phyloP scores from a whole-genome alignment of 331 rosid species.

The Prunus yedoensis region DNA sequence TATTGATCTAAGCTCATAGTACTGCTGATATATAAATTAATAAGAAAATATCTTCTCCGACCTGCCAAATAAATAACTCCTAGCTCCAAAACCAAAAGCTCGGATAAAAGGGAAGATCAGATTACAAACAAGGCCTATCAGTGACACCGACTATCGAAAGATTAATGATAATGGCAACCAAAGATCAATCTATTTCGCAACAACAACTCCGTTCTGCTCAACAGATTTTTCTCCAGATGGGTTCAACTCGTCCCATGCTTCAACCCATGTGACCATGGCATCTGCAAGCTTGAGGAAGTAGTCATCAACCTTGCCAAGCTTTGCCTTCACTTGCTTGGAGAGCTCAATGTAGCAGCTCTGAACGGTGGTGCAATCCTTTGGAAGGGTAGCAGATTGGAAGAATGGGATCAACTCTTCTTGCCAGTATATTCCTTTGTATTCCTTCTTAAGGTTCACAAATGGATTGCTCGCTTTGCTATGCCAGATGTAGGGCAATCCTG shows the following conservation, averaged over 20 bases:
- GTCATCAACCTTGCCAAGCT: too few species aligned
- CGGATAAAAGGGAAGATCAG: constrained; percentile 12
- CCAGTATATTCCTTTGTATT: constrained; percentile 61
- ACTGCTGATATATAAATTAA: background rate
- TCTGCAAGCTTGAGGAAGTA: constrained; percentile 39
- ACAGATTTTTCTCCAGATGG: constrained; percentile 35
- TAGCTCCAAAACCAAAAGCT: constrained; percentile 17
- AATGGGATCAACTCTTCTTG: constrained; percentile 56
- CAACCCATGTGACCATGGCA: constrained; percentile 60
- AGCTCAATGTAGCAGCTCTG: constrained; percentile 44
- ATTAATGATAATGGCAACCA: constrained; percentile 2
- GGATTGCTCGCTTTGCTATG: constrained; percentile 66
- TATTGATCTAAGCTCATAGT: constrained; percentile 29
- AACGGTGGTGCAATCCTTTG: constrained; percentile 44
- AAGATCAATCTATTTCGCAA: constrained; percentile 23
- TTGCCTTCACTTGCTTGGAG: background rate
- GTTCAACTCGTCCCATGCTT: constrained; percentile 62
- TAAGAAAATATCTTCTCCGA: constrained; percentile 20
- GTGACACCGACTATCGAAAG: constrained; percentile 12
- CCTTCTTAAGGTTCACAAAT: constrained; percentile 58
- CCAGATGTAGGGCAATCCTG: constrained; percentile 61
- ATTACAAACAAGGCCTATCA: constrained; percentile 3
- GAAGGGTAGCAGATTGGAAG: constrained; percentile 42
- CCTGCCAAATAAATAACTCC: constrained; percentile 27
- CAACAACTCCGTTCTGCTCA: constrained; percentile 24